Evolutionary conservation across 1,284 basidiomycete species (phyloP), one percentile per base, ranked within the genome.

Genomic region (Anthracocystis panici-leucophaei): DNA sequence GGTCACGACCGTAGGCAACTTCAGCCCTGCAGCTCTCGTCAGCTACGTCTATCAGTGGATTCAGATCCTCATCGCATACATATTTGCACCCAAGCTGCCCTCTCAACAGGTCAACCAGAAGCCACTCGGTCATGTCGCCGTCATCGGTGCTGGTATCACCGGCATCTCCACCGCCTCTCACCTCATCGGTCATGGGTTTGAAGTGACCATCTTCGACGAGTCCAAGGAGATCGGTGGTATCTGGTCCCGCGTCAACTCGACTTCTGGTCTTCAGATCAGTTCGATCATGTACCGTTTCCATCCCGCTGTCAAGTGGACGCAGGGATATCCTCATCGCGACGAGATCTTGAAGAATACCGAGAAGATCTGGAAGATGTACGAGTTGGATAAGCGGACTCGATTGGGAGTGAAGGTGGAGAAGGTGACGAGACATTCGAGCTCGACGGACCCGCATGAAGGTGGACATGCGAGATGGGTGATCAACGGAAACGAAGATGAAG

Each of bases 241-340:
- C 49, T 91, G 90, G 90, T 85, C 89, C 0, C 87, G 88, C 50
- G 90, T 90, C 52, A 91, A 91, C 81, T 86, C 84, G 9, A 90
- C 90, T 0, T 89, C 88, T 0, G 89, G 89, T 8, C 85, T 91
- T 0, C 90, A 91, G 82, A 88, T 91, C 67, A 90, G 90, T 81
- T 89, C 88, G 10, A 68, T 90, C 29, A 82, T 90, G 40, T 82
- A 81, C 53, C 79, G 82, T 57, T 84, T 80, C 70, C 80, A 82
- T 49, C 83, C 83, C 0, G 62, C 75, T 8, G 81, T 81, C 45
- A 59, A 70, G 46, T 83, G 74, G 69, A 74, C 75, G 3, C 40
- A 50, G 18, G 74, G 70, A 1, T 91, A 90, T 78, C 90, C 90
- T 0, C 82, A 86, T 23, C 84, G 88, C 3, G 88, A 90, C 63